Conservation (phyloP, 1,139 yeast genomes). For the Taphrina pruni region DNA sequence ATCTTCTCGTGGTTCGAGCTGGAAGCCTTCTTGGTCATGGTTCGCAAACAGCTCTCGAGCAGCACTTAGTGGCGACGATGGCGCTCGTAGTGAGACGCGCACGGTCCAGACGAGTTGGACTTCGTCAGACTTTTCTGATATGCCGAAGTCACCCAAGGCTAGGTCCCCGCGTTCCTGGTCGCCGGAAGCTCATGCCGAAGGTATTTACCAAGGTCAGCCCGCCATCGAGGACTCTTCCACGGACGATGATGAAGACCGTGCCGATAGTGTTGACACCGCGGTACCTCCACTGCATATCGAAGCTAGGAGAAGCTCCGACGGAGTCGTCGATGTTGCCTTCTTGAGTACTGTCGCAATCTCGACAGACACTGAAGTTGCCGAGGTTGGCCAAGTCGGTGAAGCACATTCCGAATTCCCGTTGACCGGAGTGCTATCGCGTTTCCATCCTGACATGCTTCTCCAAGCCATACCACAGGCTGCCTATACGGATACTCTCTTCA, state of each 20-base stretch:
- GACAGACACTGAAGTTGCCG: slow-evolving; percentile 8
- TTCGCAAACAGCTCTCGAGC: slow-evolving; percentile 34
- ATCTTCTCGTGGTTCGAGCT: slow-evolving; percentile 34
- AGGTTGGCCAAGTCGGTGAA: slow-evolving; percentile 7
- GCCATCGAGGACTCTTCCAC: slow-evolving; percentile 4
- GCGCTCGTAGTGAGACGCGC: slow-evolving; percentile 24
- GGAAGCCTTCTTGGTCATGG: slow-evolving; percentile 42
- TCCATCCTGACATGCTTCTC: slow-evolving; percentile 38
- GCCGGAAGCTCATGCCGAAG: neutral
- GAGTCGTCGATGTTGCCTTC: slow-evolving; percentile 26
- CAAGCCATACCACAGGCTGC: slow-evolving; percentile 28
- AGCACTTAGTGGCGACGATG: slow-evolving; percentile 16
- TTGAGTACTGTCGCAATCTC: slow-evolving; percentile 20
- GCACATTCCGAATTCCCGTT: slow-evolving; percentile 29
- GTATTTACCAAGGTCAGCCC: neutral
- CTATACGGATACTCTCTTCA: slow-evolving; percentile 15
- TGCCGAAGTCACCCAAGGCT: slow-evolving; percentile 11
- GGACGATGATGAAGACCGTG: slow-evolving; percentile 23
- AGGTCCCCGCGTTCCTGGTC: slow-evolving; percentile 25
- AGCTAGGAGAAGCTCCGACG: slow-evolving; percentile 14
- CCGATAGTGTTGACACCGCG: slow-evolving; percentile 16
- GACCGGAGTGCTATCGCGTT: slow-evolving; percentile 35
- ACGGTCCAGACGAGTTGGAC: slow-evolving; percentile 37
- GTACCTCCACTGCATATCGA: slow-evolving; percentile 1
- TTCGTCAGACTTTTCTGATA: slow-evolving; percentile 25